Conservation (phyloP, 345 rosid genomes). For the Arabis alpina region DNA sequence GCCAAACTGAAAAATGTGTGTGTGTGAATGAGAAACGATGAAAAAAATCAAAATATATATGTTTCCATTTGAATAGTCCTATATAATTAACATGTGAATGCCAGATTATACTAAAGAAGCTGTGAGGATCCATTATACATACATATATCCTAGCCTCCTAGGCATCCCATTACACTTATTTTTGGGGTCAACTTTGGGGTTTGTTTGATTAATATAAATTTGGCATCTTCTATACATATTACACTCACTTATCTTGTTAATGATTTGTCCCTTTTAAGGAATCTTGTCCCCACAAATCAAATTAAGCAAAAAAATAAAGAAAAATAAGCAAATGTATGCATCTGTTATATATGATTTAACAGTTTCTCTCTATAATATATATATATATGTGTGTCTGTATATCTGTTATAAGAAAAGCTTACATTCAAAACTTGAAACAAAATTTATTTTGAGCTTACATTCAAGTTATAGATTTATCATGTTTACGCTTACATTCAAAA, state of each 20-base stretch:
- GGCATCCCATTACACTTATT: constrained; percentile 32
- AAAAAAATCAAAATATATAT: neutral
- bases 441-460: too few relatives aligned
- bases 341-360: too few relatives aligned
- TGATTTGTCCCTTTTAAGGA: constrained; percentile 40
- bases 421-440: too few relatives aligned
- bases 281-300: constrained; percentile 35
- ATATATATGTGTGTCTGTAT: too few relatives aligned
- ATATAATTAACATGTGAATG: constrained; percentile 35
- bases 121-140: constrained; percentile 8
- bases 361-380: too few relatives aligned
- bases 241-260: constrained; percentile 1
- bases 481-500: too few relatives aligned
- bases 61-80: neutral
- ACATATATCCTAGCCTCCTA: constrained; percentile 28
- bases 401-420: too few relatives aligned
- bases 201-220: neutral
- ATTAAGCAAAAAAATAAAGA: neutral
- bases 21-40: too few relatives aligned
- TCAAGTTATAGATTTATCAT: too few relatives aligned
- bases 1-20: too few relatives aligned
- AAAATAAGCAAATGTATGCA: neutral
- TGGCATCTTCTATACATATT: constrained; percentile 12
- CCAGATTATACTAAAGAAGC: constrained; percentile 29
- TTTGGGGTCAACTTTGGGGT: constrained; percentile 8